Evolutionary conservation across 768 basidiomycete species (phyloP), one percentile per base, ranked within the genome.

Genomic region (Chiua virens): DNA sequence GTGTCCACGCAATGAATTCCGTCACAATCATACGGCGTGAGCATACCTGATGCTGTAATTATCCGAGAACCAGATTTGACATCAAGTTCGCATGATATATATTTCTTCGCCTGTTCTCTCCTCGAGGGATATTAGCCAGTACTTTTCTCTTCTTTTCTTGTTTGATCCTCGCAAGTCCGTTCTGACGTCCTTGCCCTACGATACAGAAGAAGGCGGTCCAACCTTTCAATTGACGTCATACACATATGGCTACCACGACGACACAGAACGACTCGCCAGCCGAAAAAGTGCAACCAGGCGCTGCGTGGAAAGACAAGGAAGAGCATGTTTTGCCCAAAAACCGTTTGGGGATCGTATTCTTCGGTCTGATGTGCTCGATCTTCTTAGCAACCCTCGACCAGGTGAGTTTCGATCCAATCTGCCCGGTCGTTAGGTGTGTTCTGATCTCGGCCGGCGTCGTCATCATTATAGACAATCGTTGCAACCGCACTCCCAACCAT

Each of bases 401-500:
- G 71, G 83, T 82, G 50, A 28, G 56, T 54, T 2, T 14, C 7
- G 15, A 34, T 9, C 4, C 17, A 15, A 62, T 57, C 11, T 27
- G 34, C n/a, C 35, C 3, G 14, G 17, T n/a, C 27, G 13, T 13
- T 10, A 2, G 17, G 17, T 34, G 5, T 15, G 7, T 34, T 34
- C 34, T 34, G 34, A 34, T 34, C 18, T 17, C 37, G 32, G 45
- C 46, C 41, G 34, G 49, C 41, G 9, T 30, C 30, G 28, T 30
- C 28, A 5, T 14, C 30, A 30, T 34, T 17, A 15, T n/a, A 84
- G 82, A 83, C 81, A 15, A 84, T 85, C 51, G 81, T 88, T 11
- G 81, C 86, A 10, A 89, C 87, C 8, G 87, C 87, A n/a, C 69
- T 89, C 27, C 87, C 87, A 1, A 87, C 85, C 0, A 89, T 90